Evolutionary conservation across 768 basidiomycete genomes (phyloP).

Genomic region (Macrolepiota albuminosa): DNA sequence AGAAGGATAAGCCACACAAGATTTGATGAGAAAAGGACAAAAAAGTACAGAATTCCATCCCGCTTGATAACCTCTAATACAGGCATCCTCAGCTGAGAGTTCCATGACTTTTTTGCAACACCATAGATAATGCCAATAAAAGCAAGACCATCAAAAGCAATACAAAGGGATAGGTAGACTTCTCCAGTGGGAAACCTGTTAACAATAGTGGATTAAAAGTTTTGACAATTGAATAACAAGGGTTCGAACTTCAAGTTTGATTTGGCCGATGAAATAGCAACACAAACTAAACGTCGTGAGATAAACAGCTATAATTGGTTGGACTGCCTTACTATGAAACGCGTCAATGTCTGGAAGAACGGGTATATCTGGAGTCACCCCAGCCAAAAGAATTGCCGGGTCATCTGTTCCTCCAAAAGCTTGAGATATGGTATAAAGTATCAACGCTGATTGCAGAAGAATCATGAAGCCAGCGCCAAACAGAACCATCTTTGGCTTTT

Average conservation of each 20-base stretch:
- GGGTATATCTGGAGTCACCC: not conserved
- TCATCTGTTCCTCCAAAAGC: not conserved
- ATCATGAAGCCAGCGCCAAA: not conserved
- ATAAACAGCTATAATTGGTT: no score
- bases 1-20: no score
- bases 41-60: constrained; percentile 18
- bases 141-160: constrained; percentile 13
- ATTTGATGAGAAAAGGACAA: not conserved
- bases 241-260: not conserved
- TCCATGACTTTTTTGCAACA: no score
- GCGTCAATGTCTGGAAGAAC: not conserved
- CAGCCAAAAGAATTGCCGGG: not conserved
- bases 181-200: not conserved
- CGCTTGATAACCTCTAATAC: constrained; percentile 10
- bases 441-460: constrained; percentile 6
- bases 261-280: not conserved
- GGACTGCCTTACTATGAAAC: not conserved
- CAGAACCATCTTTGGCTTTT: not conserved
- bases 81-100: not conserved
- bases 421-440: constrained; percentile 1
- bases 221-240: not conserved
- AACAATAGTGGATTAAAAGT: not conserved
- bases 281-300: not conserved
- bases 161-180: constrained; percentile 13
- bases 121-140: no score